phyloP scores from a whole-genome alignment of 768 basidiomycete species.

The Goffeauzyma gilvescens region DNA sequence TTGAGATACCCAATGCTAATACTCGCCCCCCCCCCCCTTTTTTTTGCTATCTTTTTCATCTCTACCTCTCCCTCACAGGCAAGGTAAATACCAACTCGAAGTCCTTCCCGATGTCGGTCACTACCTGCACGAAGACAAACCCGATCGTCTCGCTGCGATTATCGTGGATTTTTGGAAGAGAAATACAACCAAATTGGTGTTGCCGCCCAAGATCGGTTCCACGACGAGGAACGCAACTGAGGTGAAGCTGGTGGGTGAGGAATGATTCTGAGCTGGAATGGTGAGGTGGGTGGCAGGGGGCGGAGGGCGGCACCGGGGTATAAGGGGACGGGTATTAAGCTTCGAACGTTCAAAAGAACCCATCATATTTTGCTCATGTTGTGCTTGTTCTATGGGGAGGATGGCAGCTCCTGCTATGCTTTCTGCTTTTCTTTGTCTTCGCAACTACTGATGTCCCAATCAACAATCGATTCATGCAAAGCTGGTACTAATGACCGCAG shows the following conservation, averaged over 20 bases:
- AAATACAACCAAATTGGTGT: slow-evolving; percentile 37
- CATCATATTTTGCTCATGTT: too few relatives aligned
- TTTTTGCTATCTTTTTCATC: not conserved
- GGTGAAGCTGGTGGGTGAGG: slow-evolving; percentile 11
- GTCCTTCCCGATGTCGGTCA: slow-evolving; percentile 79
- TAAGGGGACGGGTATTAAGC: too few relatives aligned
- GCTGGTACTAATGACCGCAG: too few relatives aligned
- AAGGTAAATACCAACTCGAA: slow-evolving; percentile 74
- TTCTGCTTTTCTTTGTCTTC: too few relatives aligned
- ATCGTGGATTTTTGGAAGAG: slow-evolving; percentile 77
- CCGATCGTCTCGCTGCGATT: slow-evolving; percentile 55
- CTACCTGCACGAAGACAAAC: slow-evolving; percentile 89
- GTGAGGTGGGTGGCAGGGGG: too few relatives aligned
- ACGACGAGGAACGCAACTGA: not conserved
- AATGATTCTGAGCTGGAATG: too few relatives aligned
- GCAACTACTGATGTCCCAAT: too few relatives aligned
- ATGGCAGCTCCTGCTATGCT: too few relatives aligned
- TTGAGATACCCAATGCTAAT: not conserved
- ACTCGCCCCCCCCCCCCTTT: not conserved
- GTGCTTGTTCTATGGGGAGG: too few relatives aligned
- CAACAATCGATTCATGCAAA: too few relatives aligned
- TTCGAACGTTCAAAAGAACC: too few relatives aligned
- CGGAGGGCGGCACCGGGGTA: too few relatives aligned
- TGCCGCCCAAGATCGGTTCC: slow-evolving; percentile 24
- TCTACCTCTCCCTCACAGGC: slow-evolving; percentile 15